Evolutionary conservation across 2,329 filamentous ascomycete genomes (phyloP).

Genomic region (Periconia sp.): DNA sequence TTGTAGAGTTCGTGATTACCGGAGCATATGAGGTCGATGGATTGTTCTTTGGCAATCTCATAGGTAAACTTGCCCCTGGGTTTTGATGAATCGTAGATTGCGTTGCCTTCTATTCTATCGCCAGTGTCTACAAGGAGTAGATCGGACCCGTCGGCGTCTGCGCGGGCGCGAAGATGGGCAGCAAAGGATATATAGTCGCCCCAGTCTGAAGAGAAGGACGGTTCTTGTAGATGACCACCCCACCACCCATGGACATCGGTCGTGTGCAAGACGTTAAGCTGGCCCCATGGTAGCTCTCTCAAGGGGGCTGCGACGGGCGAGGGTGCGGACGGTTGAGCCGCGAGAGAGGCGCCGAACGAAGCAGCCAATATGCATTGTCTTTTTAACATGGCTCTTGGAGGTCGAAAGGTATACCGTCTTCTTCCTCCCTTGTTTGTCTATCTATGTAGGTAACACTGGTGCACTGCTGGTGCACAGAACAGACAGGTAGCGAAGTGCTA

Average conservation of each 20-base stretch:
- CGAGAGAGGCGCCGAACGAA: constrained; percentile 47
- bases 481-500: too few relatives aligned
- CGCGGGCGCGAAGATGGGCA: constrained; percentile 74
- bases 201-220: constrained; percentile 95
- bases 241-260: constrained; percentile 93
- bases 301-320: constrained; percentile 77
- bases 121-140: constrained; percentile 94
- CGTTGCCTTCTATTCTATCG: constrained; percentile 91
- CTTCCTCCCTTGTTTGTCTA: background rate
- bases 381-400: constrained; percentile 20
- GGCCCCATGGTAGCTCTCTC: constrained; percentile 84
- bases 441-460: background rate
- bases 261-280: constrained; percentile 53
- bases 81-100: constrained; percentile 84
- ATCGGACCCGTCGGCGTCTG: constrained; percentile 77
- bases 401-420: background rate
- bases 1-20: constrained; percentile 97
- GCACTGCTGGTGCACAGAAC: background rate
- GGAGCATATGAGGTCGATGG: constrained; percentile 80
- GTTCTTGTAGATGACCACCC: constrained; percentile 86
- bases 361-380: constrained; percentile 13
- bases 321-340: constrained; percentile 77
- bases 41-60: constrained; percentile 80
- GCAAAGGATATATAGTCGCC: constrained; percentile 96
- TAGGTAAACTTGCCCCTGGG: constrained; percentile 89